These are phyloP conservation scores for Paramecium biaurelia DNA, from an alignment of 73 alveolate species.

Conservation along the genomic window DNA sequence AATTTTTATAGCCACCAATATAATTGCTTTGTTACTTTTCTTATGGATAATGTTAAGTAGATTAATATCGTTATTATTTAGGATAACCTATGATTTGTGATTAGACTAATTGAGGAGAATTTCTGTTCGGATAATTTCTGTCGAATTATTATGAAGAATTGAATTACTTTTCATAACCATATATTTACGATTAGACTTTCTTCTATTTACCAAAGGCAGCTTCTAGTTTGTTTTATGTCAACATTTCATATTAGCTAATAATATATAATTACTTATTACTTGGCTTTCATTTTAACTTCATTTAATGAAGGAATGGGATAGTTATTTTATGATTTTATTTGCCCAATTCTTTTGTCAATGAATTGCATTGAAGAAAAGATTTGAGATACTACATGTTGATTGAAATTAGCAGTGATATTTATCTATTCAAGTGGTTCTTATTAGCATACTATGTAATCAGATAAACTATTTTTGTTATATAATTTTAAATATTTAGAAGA, in stretches of 20 bases:
- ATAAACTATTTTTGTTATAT: background rate
- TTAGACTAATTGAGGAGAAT: background rate
- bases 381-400: background rate
- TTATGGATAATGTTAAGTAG: background rate
- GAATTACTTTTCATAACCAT: background rate
- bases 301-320: background rate
- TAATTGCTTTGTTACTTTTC: too few relatives aligned
- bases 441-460: background rate
- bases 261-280: background rate
- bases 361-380: background rate
- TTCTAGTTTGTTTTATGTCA: background rate
- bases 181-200: background rate
- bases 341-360: background rate
- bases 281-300: background rate
- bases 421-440: background rate
- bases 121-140: background rate
- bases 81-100: background rate
- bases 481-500: background rate
- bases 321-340: background rate
- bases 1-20: background rate
- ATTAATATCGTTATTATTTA: background rate
- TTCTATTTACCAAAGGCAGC: background rate
- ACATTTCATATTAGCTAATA: background rate
- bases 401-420: background rate
- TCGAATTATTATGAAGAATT: background rate